These are phyloP conservation scores for Hortiboletus flavorubellus DNA, from an alignment of 768 basidiomycete species.

Conservation along the genomic window DNA sequence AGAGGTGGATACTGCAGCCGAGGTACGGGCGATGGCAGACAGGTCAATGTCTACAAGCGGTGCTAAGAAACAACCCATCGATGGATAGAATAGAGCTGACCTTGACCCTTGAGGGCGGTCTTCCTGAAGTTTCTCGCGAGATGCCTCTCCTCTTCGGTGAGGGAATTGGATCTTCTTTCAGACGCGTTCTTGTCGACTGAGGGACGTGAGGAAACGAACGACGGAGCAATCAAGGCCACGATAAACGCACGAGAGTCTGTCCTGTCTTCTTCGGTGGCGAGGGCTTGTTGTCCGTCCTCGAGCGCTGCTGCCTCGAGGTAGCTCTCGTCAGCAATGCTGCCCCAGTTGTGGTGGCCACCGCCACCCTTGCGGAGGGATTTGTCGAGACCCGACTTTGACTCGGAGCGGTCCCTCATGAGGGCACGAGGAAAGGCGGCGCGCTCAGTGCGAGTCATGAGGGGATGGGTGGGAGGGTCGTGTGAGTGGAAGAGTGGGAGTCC, in stretches of 20 bases:
- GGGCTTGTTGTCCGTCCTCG: conserved; percentile 53
- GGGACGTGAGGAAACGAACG: conserved; percentile 2
- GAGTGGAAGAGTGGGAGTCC: background rate
- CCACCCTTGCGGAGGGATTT: conserved; percentile 73
- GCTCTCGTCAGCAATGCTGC: conserved; percentile 60
- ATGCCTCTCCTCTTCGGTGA: conserved; percentile 64
- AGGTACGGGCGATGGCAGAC: conserved; percentile 78
- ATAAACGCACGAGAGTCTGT: conserved; percentile 21
- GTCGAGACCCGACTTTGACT: conserved; percentile 74
- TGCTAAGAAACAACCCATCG: background rate
- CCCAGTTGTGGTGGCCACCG: conserved; percentile 85
- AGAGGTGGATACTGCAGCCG: conserved; percentile 62
- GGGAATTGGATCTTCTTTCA: conserved; percentile 39
- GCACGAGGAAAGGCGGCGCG: conserved; percentile 72
- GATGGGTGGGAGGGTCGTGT: background rate
- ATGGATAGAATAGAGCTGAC: conserved; percentile 27
- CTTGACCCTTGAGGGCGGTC: conserved; percentile 62
- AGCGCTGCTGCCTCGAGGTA: conserved; percentile 56
- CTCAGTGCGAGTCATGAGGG: conserved; percentile 75
- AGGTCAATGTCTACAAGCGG: conserved; percentile 49
- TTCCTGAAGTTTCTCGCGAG: conserved; percentile 67
- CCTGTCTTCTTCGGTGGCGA: conserved; percentile 33
- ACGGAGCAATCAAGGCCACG: background rate
- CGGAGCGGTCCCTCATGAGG: conserved; percentile 71
- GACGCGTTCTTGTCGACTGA: conserved; percentile 29